Base-by-base conservation (phyloP, 1,284 basidiomycete species). In the Testicularia cyperi region DNA sequence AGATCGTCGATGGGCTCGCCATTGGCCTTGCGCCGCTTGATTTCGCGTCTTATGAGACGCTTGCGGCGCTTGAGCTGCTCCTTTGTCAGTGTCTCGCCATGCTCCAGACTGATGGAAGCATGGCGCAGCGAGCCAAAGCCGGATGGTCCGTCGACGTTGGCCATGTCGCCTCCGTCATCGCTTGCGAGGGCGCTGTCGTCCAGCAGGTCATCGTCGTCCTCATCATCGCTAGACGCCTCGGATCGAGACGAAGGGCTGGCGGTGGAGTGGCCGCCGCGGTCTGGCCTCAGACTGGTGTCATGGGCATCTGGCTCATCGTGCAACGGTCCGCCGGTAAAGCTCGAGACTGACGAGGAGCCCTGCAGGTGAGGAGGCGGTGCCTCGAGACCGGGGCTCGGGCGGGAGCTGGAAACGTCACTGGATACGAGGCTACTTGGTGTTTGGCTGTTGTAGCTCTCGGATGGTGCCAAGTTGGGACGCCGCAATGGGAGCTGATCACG, bases 1-100 rank as follows among this genome's bases (percentile, higher is more conserved):
- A 52, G 38, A 13, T 64, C 45, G 20, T 57, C 55, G 22, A 48
- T 29, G 6, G 53, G 52, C 20, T 64, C 62, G 27, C 52, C 45
- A 6, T 35, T 54, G 22, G 61, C 41, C 37, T 70, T 60, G 39
- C 54, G 62, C 24, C 47, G 51, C 14, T 47, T 53, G 10, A 60
- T 54, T 32, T 58, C 53, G 16, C 61, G 44, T 20, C 53, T 62
- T 27, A 68, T 44, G 23, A 70, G 52, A 33, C 68, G 65, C 47
- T 52, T 56, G 25, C 44, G 51, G 15, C 43, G 45, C 29, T 65
- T 65, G 23, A 51, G 40, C 31, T 65, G 44, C 5, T 62, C 52
- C 34, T 71, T 73, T 1, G 67, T 65, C 36, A 68, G 28, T 1
- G 46, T 6, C 6, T 65, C 55, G 30, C 56, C 62, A 34, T 74